Evolutionary conservation across 2,329 filamentous ascomycete genomes (phyloP), one percentile per base, ranked within the genome.

Genomic region (Diaporthe sp.): DNA sequence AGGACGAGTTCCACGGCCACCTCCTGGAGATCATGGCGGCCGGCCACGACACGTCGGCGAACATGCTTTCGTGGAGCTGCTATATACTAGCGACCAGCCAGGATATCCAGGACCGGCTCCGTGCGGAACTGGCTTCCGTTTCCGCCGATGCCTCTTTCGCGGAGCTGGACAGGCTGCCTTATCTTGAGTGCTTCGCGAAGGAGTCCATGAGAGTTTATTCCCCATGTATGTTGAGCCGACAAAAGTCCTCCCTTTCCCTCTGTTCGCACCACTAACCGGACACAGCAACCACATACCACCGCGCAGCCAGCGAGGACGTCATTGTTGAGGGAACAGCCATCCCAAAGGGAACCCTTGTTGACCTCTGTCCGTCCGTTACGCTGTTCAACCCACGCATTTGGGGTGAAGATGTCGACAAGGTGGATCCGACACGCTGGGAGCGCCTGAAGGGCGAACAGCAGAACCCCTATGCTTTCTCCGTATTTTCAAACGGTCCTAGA

Each of bases 401-500:
- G 80, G 79, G 79, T 15, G 68, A 76, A 8, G 78, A 81, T 28
- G 80, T 76, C 2, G 75, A 77, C 4, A 64, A 75, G 25, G 76
- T 81, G 50, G 64, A 77, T 40, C 80, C 79, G 33, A 72, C 73
- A 1, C 77, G 80, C n/a, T 81, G 60, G 73, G 79, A 80, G 40
- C 52, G 76, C 2, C 77, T 79, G 6, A 52, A 67, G 4, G 81
- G 80, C 4, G 72, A 71, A 9, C 79, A 79, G 5, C 68, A 78
- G 10, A 80, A 77, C 58, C 77, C 81, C 0, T 82, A 82, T 57
- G 80, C 84, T 0, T 83, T 84, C 52, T 79, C 81, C 50, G 80
- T 82, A 0, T 86, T 86, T 73, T 78, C 82, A 68, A 81, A 82
- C 58, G 84, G 83, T 4, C 82, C 83, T 8, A 78, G 84, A 19